phyloP scores from a whole-genome alignment of 768 basidiomycete genomes.

The Trametes punicea region DNA sequence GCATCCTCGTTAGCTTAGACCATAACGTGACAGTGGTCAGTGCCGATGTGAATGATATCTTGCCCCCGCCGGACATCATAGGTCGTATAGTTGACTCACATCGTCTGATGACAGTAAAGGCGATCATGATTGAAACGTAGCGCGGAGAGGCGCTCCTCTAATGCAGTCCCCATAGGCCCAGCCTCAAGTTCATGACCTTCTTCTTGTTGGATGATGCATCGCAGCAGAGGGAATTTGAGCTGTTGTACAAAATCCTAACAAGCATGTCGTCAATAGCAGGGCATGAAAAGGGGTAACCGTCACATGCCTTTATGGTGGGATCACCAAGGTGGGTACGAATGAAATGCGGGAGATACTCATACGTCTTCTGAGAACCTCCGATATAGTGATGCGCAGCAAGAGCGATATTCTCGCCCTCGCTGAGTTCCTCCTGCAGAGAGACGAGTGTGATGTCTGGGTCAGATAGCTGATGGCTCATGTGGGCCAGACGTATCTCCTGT shows the following conservation, averaged over 20 bases:
- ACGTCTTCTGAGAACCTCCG: not conserved
- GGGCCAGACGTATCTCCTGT: not conserved
- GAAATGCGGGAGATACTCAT: not conserved
- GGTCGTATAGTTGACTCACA: constrained; percentile 39
- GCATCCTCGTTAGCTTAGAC: constrained; percentile 9
- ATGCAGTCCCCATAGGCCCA: no score
- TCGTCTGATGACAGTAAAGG: constrained; percentile 30
- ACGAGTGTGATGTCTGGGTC: not conserved
- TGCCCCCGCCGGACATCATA: constrained; percentile 41
- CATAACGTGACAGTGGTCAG: constrained; percentile 32
- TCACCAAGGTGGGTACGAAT: not conserved
- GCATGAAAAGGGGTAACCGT: not conserved
- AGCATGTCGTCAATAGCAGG: not conserved
- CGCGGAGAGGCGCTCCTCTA: no score
- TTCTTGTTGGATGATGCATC: not conserved
- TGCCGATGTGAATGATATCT: constrained; percentile 39
- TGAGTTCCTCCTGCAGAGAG: not conserved
- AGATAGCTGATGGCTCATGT: not conserved
- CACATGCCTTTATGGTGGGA: not conserved
- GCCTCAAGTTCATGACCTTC: not conserved
- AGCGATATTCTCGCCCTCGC: not conserved
- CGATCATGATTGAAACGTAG: constrained; percentile 18
- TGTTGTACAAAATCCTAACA: not conserved
- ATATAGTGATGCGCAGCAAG: not conserved
- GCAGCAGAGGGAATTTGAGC: not conserved